These are phyloP conservation scores for Paraphoma chrysanthemicola DNA, from an alignment of 2,329 filamentous ascomycete species.

Conservation along the genomic window DNA sequence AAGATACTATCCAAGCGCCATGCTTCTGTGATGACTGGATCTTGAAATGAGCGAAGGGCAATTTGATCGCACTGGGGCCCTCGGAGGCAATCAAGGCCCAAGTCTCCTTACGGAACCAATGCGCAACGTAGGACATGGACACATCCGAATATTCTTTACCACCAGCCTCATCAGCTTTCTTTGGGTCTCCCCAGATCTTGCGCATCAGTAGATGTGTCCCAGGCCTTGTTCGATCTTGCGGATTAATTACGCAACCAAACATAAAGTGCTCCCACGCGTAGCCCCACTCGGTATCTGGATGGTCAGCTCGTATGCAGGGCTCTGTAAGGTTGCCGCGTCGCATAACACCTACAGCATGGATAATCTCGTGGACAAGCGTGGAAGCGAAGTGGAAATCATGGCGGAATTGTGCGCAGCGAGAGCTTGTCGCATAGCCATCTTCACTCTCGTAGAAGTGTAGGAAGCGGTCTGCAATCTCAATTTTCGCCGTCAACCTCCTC, in stretches of 20 bases:
- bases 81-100: conserved; percentile 32
- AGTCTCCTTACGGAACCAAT: conserved; percentile 45
- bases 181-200: conserved; percentile 34
- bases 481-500: conserved; percentile 14
- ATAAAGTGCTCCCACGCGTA: conserved; percentile 47
- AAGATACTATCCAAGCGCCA: conserved; percentile 25
- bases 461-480: conserved; percentile 32
- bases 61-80: conserved; percentile 27
- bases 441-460: conserved; percentile 21
- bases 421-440: conserved; percentile 26
- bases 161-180: conserved; percentile 14
- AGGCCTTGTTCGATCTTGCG: conserved; percentile 24
- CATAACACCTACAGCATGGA: conserved; percentile 44
- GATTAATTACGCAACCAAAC: conserved; percentile 43
- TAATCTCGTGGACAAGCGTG: conserved; percentile 42
- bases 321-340: conserved; percentile 35
- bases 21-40: conserved; percentile 18
- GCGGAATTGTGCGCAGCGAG: conserved; percentile 37
- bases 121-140: conserved; percentile 41
- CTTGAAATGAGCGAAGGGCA: conserved; percentile 34
- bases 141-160: conserved; percentile 42
- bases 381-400: conserved; percentile 44
- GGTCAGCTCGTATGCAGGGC: conserved; percentile 30
- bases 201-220: conserved; percentile 35
- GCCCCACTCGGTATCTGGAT: conserved; percentile 40